phyloP scores from a whole-genome alignment of 768 basidiomycete species.

The Phallus indusiatus region DNA sequence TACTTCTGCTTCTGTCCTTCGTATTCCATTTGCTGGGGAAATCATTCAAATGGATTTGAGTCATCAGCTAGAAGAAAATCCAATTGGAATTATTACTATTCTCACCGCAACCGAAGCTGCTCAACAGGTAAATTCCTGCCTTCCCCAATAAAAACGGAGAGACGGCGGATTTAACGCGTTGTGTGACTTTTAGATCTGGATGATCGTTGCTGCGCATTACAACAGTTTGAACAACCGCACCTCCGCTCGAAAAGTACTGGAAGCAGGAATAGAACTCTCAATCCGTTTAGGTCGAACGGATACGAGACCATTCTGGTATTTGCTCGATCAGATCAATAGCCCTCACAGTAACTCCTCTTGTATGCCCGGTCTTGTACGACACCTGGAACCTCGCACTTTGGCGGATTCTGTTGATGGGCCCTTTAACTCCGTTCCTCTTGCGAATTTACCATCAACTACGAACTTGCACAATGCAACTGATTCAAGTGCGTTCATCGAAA shows the following conservation, averaged over 20 bases:
- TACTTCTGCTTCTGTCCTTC: conserved; percentile 21
- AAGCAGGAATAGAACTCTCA: conserved; percentile 7
- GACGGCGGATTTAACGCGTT: not conserved
- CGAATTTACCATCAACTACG: not conserved
- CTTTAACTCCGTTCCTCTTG: not conserved
- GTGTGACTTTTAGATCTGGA: conserved; percentile 36
- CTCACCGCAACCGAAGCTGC: conserved; percentile 21
- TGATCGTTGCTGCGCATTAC: conserved; percentile 45
- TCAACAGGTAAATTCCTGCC: not conserved
- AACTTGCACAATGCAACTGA: not conserved
- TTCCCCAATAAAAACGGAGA: not conserved
- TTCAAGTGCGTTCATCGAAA: not conserved
- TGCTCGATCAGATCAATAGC: conserved; percentile 2
- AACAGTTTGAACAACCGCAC: conserved; percentile 37
- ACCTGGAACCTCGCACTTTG: no score
- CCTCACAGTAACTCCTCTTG: no score
- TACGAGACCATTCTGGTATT: conserved; percentile 8
- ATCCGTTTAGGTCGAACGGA: conserved; percentile 1
- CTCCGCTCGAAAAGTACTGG: conserved; percentile 24
- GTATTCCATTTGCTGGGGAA: conserved; percentile 31
- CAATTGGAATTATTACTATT: conserved; percentile 34
- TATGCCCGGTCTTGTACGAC: no score
- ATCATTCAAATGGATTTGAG: conserved; percentile 34
- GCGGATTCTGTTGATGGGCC: no score
- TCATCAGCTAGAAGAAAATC: conserved; percentile 31